A percentile compares a stretch with the other conserved stretches of the same genome.
phyloP scores from a whole-genome alignment of 441 rosid genomes.

The Erodium moschatum region DNA sequence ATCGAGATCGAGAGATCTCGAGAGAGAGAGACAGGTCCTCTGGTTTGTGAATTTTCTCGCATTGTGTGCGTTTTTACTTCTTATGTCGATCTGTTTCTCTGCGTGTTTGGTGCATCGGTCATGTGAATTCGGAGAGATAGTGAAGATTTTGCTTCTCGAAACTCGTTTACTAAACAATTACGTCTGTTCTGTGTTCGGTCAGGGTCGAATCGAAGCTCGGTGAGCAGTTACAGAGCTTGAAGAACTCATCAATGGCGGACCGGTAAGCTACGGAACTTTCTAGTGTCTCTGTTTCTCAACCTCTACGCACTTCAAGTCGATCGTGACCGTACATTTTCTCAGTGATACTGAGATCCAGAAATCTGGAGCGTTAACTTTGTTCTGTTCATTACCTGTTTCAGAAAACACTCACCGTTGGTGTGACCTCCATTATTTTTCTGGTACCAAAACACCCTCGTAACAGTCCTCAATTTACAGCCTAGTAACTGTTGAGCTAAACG shows the following conservation, averaged over 20 bases:
- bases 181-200: background rate
- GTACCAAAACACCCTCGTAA: background rate
- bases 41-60: constrained; percentile 5
- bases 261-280: constrained; percentile 32
- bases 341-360: constrained; percentile 44
- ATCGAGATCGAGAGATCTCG: background rate
- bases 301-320: background rate
- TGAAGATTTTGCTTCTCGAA: background rate
- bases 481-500: too few species aligned
- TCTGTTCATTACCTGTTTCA: constrained; percentile 7
- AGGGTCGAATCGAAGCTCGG: constrained; percentile 27
- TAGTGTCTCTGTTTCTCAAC: background rate
- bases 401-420: background rate
- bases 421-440: background rate
- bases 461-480: background rate
- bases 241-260: constrained; percentile 52
- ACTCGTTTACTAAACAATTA: too few species aligned
- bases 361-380: constrained; percentile 61
- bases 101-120: background rate
- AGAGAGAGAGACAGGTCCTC: background rate
- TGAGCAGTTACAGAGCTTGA: constrained; percentile 40
- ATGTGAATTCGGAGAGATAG: background rate
- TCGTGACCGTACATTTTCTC: constrained; percentile 33
- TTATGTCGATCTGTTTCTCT: background rate
- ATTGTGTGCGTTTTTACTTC: background rate